Base-by-base conservation (phyloP, 148 eudicot species). In the Heliosperma pusillum region DNA sequence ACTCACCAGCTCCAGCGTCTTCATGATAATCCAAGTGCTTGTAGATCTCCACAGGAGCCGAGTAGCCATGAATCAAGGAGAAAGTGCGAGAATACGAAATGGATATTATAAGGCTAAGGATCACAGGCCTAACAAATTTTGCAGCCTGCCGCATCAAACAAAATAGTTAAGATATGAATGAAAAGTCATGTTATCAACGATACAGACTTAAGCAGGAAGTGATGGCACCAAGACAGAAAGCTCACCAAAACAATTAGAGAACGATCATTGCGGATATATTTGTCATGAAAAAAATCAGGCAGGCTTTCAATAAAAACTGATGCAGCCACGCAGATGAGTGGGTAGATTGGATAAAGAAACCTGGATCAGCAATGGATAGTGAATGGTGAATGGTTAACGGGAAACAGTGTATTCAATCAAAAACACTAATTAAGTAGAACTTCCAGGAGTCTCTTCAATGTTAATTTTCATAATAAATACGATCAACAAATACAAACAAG, bases 301-400 rank as follows among this genome's bases (percentile, higher is more conserved):
- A 95, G 84, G 83, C 89, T 89, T 66, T 95, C 96, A 76, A 95
- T 87, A 73, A 92, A 88, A 77, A 94, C 96, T 64, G 99, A 83
- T 59, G 99, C 99, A 80, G 99, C 99, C 42, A 95, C 89, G 83
- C 99, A 92, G 40, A 95, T 81, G 42, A 95, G 93, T 57, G 99
- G 97, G 78, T 95, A 95, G 81, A 95, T 88, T 68, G 97, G 99
- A 82, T 95, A 95, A 40, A 95, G 96, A 76, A 95, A 95, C 84
- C 99, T 95, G 94, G 85, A 85, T 73, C 56, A 63, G 56, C 27
- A 71, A 53, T 82, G 52, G 57, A 40, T 16, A 64, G 62, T 40
- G 47, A 74, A 21, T 56, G 29, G 29, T 61, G 66, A 61, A 25
- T 24, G 66, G 26, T 61, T 13, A 59, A 22, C 26, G 10, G 7